phyloP scores from a whole-genome alignment of 805 yeast species.

The Myxozyma nipponensis region DNA sequence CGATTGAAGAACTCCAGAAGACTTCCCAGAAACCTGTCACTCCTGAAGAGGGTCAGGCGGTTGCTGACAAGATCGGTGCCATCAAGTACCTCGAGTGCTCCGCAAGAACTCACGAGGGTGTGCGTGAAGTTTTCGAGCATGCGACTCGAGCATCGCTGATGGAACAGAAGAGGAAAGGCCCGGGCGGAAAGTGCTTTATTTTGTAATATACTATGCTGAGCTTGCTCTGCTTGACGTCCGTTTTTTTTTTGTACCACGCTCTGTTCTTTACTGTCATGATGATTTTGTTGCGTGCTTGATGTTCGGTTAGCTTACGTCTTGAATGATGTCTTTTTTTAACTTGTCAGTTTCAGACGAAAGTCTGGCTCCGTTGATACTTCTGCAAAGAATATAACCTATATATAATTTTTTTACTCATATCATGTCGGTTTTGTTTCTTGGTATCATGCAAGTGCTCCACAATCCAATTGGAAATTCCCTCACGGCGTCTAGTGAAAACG shows the following conservation, averaged over 20 bases:
- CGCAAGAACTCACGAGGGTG: slow-evolving; percentile 87
- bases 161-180: slow-evolving; percentile 53
- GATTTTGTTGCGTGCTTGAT: slow-evolving; percentile 20
- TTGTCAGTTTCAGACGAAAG: neutral
- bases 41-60: slow-evolving; percentile 75
- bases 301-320: neutral
- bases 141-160: slow-evolving; percentile 87
- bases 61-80: slow-evolving; percentile 87
- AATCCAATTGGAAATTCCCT: no score
- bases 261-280: slow-evolving; percentile 25
- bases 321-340: neutral
- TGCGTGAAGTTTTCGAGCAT: slow-evolving; percentile 85
- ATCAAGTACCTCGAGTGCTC: slow-evolving; percentile 85
- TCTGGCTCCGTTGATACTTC: no score
- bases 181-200: slow-evolving; percentile 61
- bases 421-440: no score
- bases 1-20: slow-evolving; percentile 69
- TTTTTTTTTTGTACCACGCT: slow-evolving; percentile 28
- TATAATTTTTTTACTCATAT: no score
- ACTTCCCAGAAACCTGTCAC: slow-evolving; percentile 79
- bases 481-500: no score
- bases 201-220: slow-evolving; percentile 41
- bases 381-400: no score
- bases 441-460: no score
- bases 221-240: neutral